Conservation (phyloP, 1,284 basidiomycete genomes). For the Mycosarcoma maydis region DNA sequence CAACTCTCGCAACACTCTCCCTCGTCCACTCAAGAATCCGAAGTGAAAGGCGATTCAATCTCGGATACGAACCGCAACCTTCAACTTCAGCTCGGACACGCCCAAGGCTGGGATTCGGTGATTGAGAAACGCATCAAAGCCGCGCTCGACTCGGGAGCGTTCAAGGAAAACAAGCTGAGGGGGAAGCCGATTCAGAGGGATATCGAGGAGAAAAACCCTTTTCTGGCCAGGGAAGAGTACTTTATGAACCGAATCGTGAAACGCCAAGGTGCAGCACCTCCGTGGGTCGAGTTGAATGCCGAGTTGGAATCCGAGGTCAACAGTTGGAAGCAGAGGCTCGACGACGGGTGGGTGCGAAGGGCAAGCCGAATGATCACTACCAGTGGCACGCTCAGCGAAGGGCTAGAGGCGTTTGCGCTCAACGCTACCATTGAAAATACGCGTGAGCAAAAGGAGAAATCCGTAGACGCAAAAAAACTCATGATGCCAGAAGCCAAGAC, state of each 20-base stretch:
- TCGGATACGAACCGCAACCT: constrained; percentile 25
- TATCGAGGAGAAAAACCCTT: constrained; percentile 80
- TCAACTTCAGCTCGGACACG: constrained; percentile 28
- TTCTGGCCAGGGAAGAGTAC: constrained; percentile 58
- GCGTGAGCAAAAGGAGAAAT: not conserved
- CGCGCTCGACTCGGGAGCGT: constrained; percentile 77
- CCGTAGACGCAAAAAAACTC: not conserved
- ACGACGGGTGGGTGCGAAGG: constrained; percentile 74
- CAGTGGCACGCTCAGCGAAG: constrained; percentile 65
- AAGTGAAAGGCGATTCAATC: constrained; percentile 69
- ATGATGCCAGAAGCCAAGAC: constrained; percentile 3
- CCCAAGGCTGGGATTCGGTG: constrained; percentile 59
- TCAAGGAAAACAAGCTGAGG: constrained; percentile 77
- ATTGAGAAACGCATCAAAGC: constrained; percentile 69
- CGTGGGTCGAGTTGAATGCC: constrained; percentile 86
- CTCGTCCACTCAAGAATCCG: not conserved
- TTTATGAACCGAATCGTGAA: constrained; percentile 89
- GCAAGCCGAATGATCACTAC: constrained; percentile 73
- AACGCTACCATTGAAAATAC: not conserved
- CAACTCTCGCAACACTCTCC: constrained; percentile 65
- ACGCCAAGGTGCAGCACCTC: constrained; percentile 83
- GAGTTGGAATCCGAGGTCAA: constrained; percentile 73
- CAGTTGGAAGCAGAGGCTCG: constrained; percentile 75
- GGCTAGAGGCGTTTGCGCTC: constrained; percentile 66
- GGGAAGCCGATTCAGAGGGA: constrained; percentile 76